Conservation (phyloP, 805 yeast species). For the Candida morakotiae region DNA sequence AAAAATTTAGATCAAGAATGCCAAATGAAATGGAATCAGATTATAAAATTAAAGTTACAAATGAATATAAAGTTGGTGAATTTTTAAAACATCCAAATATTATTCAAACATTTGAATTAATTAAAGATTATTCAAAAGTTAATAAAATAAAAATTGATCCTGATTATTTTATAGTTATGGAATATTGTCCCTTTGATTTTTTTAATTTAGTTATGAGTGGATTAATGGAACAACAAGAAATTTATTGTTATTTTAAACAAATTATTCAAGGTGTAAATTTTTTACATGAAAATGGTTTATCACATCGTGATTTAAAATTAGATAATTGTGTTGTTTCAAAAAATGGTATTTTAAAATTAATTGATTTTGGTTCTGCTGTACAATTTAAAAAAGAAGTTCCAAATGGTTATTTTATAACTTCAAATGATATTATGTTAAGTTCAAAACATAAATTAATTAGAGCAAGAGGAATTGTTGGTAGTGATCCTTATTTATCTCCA, state of each 20-base stretch:
- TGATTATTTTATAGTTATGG: conserved; percentile 76
- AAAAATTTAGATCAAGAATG: conserved; percentile 71
- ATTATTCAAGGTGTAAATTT: conserved; percentile 70
- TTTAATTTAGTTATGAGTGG: conserved; percentile 92
- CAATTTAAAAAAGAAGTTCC: conserved; percentile 60
- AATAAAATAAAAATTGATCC: conserved; percentile 11
- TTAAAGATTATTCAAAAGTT: conserved; percentile 46
- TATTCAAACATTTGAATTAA: conserved; percentile 74
- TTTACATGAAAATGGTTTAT: conserved; percentile 77
- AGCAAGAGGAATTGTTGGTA: conserved; percentile 87
- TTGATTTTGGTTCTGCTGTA: conserved; percentile 92
- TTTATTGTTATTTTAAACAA: conserved; percentile 80
- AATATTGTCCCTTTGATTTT: conserved; percentile 87
- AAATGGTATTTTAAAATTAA: conserved; percentile 75
- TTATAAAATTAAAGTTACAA: conserved; percentile 72
- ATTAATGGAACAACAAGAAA: conserved; percentile 64
- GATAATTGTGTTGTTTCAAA: conserved; percentile 86
- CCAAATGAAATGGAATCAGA: conserved; percentile 61
- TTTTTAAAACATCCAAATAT: conserved; percentile 69
- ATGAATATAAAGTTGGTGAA: conserved; percentile 81
- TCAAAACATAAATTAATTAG: conserved; percentile 44
- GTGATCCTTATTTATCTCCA: conserved; percentile 94
- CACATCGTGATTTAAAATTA: conserved; percentile 88
- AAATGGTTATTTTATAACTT: conserved; percentile 7
- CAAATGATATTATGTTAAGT: conserved; percentile 6